Conservation (phyloP, 2,329 filamentous ascomycete genomes). For the Pezicula neosporulosa region DNA sequence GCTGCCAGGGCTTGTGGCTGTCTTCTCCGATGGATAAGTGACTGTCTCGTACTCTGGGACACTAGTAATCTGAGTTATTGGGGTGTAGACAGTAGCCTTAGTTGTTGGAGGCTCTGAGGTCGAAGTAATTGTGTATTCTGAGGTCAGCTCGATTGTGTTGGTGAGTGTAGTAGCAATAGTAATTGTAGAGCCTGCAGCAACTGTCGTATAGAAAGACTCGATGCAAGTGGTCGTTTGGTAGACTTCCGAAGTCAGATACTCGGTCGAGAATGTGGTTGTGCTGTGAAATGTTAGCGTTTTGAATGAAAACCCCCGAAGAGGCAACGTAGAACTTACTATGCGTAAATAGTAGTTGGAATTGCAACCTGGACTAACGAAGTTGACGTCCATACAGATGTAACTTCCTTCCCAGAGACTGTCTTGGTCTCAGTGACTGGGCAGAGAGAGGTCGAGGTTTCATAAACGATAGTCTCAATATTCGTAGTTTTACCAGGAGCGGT, state of each 20-base stretch:
- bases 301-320: not conserved
- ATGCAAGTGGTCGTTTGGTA: slow-evolving; percentile 1
- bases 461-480: slow-evolving; percentile 26
- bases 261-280: not conserved
- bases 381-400: slow-evolving; percentile 25
- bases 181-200: slow-evolving; percentile 38
- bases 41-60: slow-evolving; percentile 15
- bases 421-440: slow-evolving; percentile 44
- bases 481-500: slow-evolving; percentile 10
- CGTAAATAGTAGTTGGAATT: slow-evolving; percentile 9
- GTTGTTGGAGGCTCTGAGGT: slow-evolving; percentile 20
- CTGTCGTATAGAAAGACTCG: slow-evolving; percentile 15
- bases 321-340: slow-evolving; percentile 7
- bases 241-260: not conserved
- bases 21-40: slow-evolving; percentile 20
- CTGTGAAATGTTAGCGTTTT: not conserved
- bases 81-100: slow-evolving; percentile 16
- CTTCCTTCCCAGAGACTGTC: slow-evolving; percentile 37
- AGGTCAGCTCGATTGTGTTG: slow-evolving; percentile 39
- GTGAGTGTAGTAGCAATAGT: slow-evolving; percentile 40
- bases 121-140: slow-evolving; percentile 17
- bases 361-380: slow-evolving; percentile 19
- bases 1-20: slow-evolving; percentile 10
- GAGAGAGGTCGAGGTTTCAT: slow-evolving; percentile 33
- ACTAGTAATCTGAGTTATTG: slow-evolving; percentile 19